Percentiles rank a stretch among this genome's conserved stretches.
These are phyloP conservation scores for Colletotrichum sublineola DNA, from an alignment of 2,329 filamentous ascomycete species.

Conservation along the genomic window DNA sequence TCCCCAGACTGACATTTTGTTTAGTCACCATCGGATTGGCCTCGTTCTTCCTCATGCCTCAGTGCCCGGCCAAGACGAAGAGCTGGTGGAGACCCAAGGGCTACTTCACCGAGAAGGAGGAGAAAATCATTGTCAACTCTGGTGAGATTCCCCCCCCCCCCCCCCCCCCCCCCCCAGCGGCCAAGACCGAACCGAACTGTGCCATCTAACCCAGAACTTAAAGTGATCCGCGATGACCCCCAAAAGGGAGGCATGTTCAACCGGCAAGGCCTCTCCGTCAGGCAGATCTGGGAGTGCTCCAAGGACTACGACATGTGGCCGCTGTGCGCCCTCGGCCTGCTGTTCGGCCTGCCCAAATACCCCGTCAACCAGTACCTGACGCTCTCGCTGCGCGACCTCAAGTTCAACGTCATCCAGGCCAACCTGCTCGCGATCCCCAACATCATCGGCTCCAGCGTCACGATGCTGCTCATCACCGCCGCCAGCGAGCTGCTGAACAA, in stretches of 20 bases:
- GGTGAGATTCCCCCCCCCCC: slow-evolving; percentile 46
- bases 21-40: slow-evolving; percentile 57
- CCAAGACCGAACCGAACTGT: too few species aligned
- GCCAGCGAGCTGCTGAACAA: slow-evolving; percentile 64
- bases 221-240: slow-evolving; percentile 66
- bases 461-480: slow-evolving; percentile 63
- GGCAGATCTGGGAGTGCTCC: slow-evolving; percentile 61
- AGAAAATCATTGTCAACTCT: slow-evolving; percentile 70
- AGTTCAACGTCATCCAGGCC: slow-evolving; percentile 59
- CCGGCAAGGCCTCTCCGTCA: slow-evolving; percentile 64
- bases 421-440: slow-evolving; percentile 55
- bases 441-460: slow-evolving; percentile 66
- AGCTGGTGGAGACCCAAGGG: slow-evolving; percentile 64
- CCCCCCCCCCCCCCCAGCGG: accelerated
- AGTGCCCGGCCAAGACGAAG: slow-evolving; percentile 55
- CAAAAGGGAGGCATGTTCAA: slow-evolving; percentile 70
- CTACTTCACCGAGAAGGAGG: slow-evolving; percentile 69
- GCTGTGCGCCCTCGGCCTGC: slow-evolving; percentile 62
- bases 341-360: slow-evolving; percentile 52
- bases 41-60: slow-evolving; percentile 50
- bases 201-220: too few species aligned
- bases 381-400: slow-evolving; percentile 45
- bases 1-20: slow-evolving; percentile 59
- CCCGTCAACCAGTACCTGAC: slow-evolving; percentile 47
- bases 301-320: slow-evolving; percentile 71